Base-by-base conservation (phyloP, 2,329 filamentous ascomycete genomes). In the Trichophyton verrucosum region DNA sequence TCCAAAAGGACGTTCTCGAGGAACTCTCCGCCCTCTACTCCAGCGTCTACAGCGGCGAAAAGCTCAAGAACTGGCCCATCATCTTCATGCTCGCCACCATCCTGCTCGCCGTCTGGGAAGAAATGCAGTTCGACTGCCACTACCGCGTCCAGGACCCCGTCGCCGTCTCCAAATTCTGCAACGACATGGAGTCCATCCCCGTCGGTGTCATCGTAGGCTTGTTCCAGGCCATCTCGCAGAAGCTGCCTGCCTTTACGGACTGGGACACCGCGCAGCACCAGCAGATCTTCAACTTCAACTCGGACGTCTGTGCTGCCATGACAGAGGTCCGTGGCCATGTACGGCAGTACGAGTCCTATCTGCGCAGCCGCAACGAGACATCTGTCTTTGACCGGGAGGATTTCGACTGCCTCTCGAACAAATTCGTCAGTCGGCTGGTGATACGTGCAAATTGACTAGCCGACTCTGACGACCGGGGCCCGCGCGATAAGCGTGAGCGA, bases 121-220 rank as follows among this genome's bases (percentile, higher is more conserved):
- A 96, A 81, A 96, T 97, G 85, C 91, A 97, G 74, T 97, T 96
- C 71, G 92, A 97, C 77, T 95, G 89, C 81, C 89, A 96, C 77
- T 97, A 96, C 81, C 88, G 92, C 59, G 86, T 95, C 2, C 90
- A 89, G 3, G 91, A 96, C 72, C 82, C 87, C 60, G 81, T 82
- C 57, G 87, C 88, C 3, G 91, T 96, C 64, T 85, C 92, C 71
- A 96, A 95, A 78, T 97, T 97, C 81, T 96, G 91, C 80, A 84
- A 80, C 62, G 92, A 97, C 71, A 97, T 97, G 92, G 92, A 97
- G 78, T 89, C 88, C 8, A 95, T 88, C 6, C 92, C 92, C 0
- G 91, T 97, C 47, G 92, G 92, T 68, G 92, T 97, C 68, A 95
- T 97, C 69, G 91, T 96, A 65, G 92, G 92, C 53, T 83, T 97